A percentile compares a stretch with the other conserved stretches of the same genome.
These are phyloP conservation scores for Colletotrichum karsti DNA, from an alignment of 2,329 filamentous ascomycete species.

Conservation along the genomic window DNA sequence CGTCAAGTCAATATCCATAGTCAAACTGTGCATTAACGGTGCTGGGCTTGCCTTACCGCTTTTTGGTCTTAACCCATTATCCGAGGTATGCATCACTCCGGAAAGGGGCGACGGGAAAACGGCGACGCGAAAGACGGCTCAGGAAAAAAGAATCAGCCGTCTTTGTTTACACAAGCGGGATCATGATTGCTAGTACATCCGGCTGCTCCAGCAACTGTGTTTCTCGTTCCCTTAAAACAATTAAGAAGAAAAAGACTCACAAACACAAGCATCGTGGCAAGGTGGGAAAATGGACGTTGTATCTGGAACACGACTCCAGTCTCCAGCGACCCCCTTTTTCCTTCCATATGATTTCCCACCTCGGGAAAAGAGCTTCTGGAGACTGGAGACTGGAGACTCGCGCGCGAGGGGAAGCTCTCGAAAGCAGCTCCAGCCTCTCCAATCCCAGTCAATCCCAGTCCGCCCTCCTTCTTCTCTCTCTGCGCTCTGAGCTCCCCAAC, in stretches of 20 bases:
- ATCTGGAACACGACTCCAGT: constrained; percentile 20
- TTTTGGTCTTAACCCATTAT: neutral
- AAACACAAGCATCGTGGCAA: neutral
- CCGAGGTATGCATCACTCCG: constrained; percentile 2
- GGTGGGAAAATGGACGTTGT: neutral
- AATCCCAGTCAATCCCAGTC: no score
- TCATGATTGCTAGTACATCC: neutral
- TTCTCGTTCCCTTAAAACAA: neutral
- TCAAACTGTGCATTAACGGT: constrained; percentile 12
- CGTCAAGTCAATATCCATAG: neutral
- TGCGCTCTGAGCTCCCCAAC: neutral
- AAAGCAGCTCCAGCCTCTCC: constrained; percentile 12
- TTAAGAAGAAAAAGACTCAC: neutral
- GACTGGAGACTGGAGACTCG: neutral
- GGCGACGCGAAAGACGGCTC: neutral
- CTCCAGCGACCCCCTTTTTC: neutral
- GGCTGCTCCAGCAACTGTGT: constrained; percentile 21
- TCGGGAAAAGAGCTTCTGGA: constrained; percentile 13
- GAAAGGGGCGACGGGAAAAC: neutral
- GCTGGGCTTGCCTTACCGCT: constrained; percentile 9
- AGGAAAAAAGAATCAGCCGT: neutral
- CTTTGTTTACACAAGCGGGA: neutral
- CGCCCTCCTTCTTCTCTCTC: neutral
- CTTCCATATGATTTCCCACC: constrained; percentile 6
- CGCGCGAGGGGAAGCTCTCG: constrained; percentile 16